Evolutionary conservation across 164 flowering plant genomes (phyloP).

Genomic region (Magnolia sinica): DNA sequence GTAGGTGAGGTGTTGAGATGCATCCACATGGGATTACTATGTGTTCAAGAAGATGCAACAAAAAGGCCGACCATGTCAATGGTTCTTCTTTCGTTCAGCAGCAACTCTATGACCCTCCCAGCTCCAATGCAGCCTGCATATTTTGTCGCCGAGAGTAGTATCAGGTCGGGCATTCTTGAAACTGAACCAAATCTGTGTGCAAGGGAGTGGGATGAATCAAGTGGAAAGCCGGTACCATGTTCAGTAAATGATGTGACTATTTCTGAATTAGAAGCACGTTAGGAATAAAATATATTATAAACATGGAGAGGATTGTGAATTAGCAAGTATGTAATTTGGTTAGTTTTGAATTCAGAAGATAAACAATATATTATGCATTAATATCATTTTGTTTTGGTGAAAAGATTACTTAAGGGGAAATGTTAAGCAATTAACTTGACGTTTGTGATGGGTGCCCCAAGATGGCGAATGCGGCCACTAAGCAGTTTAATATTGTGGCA

Average conservation of each 20-base stretch:
- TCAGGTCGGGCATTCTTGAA: neutral
- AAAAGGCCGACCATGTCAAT: constrained; percentile 23
- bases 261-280: neutral
- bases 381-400: too few relatives aligned
- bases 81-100: constrained; percentile 17
- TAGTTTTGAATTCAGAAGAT: too few relatives aligned
- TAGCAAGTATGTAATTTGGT: too few relatives aligned
- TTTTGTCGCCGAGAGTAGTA: constrained; percentile 9
- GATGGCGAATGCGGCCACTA: too few relatives aligned
- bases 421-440: too few relatives aligned
- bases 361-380: too few relatives aligned
- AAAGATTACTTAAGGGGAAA: too few relatives aligned
- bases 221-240: neutral
- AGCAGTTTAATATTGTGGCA: too few relatives aligned
- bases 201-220: neutral
- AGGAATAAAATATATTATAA: neutral
- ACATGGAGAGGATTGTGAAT: too few relatives aligned
- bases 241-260: neutral
- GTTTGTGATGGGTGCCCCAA: too few relatives aligned
- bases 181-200: neutral
- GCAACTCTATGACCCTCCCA: constrained; percentile 19
- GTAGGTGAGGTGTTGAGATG: constrained; percentile 16
- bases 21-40: constrained; percentile 23
- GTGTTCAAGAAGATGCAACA: constrained; percentile 21
- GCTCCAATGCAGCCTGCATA: constrained; percentile 28